Conservation (phyloP, 1,284 basidiomycete genomes). For the Gymnopus androsaceus region DNA sequence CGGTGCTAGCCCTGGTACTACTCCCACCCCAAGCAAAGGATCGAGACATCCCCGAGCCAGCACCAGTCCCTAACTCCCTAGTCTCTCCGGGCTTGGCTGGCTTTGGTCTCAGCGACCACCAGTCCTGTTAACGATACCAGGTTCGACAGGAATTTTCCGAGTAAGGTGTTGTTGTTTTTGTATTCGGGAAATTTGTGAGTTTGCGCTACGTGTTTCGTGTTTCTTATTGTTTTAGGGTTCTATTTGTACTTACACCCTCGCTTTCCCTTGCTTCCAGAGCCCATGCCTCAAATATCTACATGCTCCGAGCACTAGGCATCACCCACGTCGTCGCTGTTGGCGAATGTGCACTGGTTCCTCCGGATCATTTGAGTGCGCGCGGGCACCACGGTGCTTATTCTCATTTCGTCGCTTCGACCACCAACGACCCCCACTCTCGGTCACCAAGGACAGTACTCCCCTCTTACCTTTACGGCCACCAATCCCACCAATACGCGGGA, state of each 20-base stretch:
- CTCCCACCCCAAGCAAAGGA: too few species aligned
- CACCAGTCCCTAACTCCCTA: constrained; percentile 66
- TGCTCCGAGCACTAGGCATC: constrained; percentile 95
- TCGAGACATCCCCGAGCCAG: constrained; percentile 64
- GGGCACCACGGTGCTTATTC: too few species aligned
- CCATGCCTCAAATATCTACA: constrained; percentile 92
- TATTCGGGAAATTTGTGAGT: constrained; percentile 94
- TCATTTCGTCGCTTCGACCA: too few species aligned
- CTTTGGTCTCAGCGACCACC: constrained; percentile 75
- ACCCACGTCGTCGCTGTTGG: constrained; percentile 98
- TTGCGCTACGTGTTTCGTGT: too few species aligned
- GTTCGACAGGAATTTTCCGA: constrained; percentile 96
- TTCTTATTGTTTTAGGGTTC: too few species aligned
- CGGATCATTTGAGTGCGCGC: constrained; percentile 25
- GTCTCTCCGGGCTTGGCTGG: constrained; percentile 52
- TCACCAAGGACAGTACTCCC: too few species aligned
- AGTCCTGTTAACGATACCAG: constrained; percentile 86
- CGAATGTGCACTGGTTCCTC: constrained; percentile 85
- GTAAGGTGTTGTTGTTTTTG: constrained; percentile 89
- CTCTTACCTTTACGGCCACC: too few species aligned
- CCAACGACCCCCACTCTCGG: constrained; percentile 81
- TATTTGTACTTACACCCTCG: too few species aligned
- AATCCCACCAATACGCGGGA: too few species aligned
- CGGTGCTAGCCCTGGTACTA: too few species aligned
- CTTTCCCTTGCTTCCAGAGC: constrained; percentile 55